These are phyloP conservation scores for Tillandsia leiboldiana DNA, from an alignment of 176 grass and related monocot species.

Conservation along the genomic window DNA sequence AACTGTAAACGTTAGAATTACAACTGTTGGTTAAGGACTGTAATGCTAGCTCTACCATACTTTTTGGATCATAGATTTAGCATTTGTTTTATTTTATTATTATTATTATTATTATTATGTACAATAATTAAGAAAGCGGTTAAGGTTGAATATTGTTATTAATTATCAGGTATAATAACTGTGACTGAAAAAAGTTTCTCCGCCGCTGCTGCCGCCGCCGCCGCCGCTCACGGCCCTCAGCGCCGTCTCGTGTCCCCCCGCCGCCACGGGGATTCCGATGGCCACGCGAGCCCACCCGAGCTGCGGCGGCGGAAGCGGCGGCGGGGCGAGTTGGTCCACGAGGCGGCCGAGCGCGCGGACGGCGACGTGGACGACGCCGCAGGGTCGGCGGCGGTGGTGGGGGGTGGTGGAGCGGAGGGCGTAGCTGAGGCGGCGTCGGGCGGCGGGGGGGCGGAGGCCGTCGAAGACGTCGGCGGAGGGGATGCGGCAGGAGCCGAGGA, in stretches of 20 bases:
- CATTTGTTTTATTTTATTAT: no score
- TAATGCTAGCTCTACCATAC: no score
- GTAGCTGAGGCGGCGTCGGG: slow-evolving; percentile 78
- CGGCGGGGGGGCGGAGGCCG: slow-evolving; percentile 47
- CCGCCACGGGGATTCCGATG: slow-evolving; percentile 62
- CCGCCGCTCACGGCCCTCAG: slow-evolving; percentile 2
- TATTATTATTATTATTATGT: no score
- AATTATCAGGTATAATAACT: no score
- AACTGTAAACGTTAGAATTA: no score
- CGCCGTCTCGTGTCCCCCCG: slow-evolving; percentile 12
- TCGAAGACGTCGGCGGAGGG: slow-evolving; percentile 52
- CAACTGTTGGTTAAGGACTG: no score
- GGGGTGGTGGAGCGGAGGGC: slow-evolving; percentile 37
- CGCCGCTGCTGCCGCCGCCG: no score
- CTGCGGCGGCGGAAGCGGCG: not conserved
- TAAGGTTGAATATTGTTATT: no score
- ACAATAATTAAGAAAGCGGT: no score
- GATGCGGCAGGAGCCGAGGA: slow-evolving; percentile 67
- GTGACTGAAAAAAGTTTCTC: no score
- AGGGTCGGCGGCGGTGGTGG: slow-evolving; percentile 11
- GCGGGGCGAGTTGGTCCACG: not conserved
- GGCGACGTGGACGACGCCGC: slow-evolving; percentile 60
- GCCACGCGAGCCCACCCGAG: slow-evolving; percentile 62
- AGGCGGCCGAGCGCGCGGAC: slow-evolving; percentile 54
- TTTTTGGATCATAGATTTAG: no score